Base-by-base conservation (phyloP, 805 yeast species). In the Blastobotrys americana region DNA sequence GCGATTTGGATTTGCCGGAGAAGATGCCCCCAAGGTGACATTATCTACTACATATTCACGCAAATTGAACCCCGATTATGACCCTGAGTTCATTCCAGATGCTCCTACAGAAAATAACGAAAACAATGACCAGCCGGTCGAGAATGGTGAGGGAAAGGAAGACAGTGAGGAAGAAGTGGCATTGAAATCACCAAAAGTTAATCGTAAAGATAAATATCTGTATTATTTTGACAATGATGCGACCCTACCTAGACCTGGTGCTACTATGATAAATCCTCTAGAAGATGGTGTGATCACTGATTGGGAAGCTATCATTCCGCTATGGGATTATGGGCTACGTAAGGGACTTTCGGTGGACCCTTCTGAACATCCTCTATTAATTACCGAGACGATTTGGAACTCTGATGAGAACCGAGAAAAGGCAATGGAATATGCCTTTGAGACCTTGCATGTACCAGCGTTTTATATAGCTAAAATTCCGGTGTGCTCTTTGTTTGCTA, bases 361-460 rank as follows among this genome's bases (percentile, higher is more conserved):
- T 43, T 59, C 60, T 16, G 86, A 82, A 47, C 84, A 80, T 59
- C 96, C 97, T 5, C 69, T 86, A 23, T 64, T 89, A 44, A 61
- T 87, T 36, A 88, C 96, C 0, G 96, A 89, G 66, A 89, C 95
- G 2, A 80, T 85, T 9, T 84, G 95, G 95, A 81, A 85, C 48
- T 69, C 82, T 3, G 74, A 70, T 18, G 73, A 66, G 36, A 82
- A 84, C 60, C 78, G 90, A 53, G 71, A 70, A 45, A 79, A 77
- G 54, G 74, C 88, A 5, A 69, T 89, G 57, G 94, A 88, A 62
- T 69, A 77, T 1, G 72, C 83, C 35, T 71, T 84, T 47, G 96
- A 87, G 58, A 66, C 70, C 10, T 72, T 81, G 58, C 71, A 77
- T 31, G 82, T 81, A 53, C 89, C 93, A 33, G 97, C 94, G 0